Percentiles rank a stretch among this genome's conserved stretches.
Conservation (phyloP, 176 grass and related monocot genomes). For the Guadua angustifolia region DNA sequence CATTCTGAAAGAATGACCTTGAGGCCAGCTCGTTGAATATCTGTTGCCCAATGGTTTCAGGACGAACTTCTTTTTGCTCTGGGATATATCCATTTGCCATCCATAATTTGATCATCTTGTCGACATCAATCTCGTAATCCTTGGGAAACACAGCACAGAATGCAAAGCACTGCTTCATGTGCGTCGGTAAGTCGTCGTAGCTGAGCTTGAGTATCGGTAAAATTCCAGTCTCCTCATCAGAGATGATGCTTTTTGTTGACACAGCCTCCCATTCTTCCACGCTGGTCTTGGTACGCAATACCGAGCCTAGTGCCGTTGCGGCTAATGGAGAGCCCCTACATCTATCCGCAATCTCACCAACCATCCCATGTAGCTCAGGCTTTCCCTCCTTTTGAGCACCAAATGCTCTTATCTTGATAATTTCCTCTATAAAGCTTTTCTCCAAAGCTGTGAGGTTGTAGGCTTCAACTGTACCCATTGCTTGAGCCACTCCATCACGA, state of each 20-base stretch:
- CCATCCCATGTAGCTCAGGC: not conserved
- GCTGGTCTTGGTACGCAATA: not conserved
- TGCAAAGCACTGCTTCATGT: conserved; percentile 27
- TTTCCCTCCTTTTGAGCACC: no score
- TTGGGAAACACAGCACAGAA: conserved; percentile 25
- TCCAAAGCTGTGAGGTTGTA: not conserved
- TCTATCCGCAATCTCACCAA: not conserved
- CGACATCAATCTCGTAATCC: conserved; percentile 5
- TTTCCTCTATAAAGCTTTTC: not conserved
- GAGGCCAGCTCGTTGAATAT: conserved; percentile 10
- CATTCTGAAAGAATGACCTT: conserved; percentile 38
- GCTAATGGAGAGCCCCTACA: conserved; percentile 18
- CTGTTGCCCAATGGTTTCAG: not conserved
- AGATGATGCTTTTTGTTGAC: not conserved
- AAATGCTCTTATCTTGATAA: not conserved
- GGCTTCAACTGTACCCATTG: not conserved
- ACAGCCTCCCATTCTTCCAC: conserved; percentile 1
- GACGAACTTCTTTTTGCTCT: not conserved
- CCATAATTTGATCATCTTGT: conserved; percentile 23
- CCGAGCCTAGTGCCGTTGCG: not conserved
- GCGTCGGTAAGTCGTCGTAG: not conserved
- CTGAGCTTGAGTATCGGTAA: conserved; percentile 5
- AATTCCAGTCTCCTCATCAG: not conserved
- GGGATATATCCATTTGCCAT: conserved; percentile 37
- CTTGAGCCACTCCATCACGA: not conserved